Base-by-base conservation (phyloP, 1,284 basidiomycete species). In the Cryptococcus floricola region DNA sequence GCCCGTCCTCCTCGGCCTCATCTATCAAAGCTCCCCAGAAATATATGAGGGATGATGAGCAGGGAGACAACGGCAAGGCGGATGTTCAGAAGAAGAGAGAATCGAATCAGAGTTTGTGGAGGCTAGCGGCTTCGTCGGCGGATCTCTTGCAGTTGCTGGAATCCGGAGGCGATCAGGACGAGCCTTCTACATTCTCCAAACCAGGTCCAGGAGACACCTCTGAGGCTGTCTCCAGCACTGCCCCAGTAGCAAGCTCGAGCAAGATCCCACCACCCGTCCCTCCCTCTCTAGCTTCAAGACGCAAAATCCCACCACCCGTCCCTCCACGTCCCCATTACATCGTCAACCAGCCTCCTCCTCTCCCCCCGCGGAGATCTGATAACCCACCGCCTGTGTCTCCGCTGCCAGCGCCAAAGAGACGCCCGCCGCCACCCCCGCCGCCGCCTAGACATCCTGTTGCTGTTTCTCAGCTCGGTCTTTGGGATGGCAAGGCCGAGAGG, bases 121-220 rank as follows among this genome's bases (percentile, higher is more conserved):
- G 48, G 14, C 54, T 66, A 14, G 64, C 64, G 12, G 54, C 62
- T 7, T 58, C 65, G 5, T 64, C 61, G 12, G 59, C 59, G 0
- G 70, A 69, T 18, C 61, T 74, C 1, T 55, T 72, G n/a, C 52
- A 59, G 45, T 51, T 72, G 9, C 59, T 74, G 4, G 69, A 71
- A 39, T 46, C 50, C 3, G 57, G 59, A 5, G 48, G 16, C 8
- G 27, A n/a, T 23, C 41, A 31, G 25, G 19, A 18, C 13, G 39
- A 12, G 14, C 39, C 39, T 41, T 41, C 41, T 9, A 46, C 18
- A 16, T 42, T 6, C 19, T 42, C 41, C 8, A 16, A 16, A 42
- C 59, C 72, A 5, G 69, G 70, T 39, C 46, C 50, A 5, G 57
- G 59, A 5, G 48, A 23, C n/a, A n/a, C 8, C 41, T 8, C 19